Evolutionary conservation across 1,284 basidiomycete genomes (phyloP).

Genomic region (Naganishia albida): DNA sequence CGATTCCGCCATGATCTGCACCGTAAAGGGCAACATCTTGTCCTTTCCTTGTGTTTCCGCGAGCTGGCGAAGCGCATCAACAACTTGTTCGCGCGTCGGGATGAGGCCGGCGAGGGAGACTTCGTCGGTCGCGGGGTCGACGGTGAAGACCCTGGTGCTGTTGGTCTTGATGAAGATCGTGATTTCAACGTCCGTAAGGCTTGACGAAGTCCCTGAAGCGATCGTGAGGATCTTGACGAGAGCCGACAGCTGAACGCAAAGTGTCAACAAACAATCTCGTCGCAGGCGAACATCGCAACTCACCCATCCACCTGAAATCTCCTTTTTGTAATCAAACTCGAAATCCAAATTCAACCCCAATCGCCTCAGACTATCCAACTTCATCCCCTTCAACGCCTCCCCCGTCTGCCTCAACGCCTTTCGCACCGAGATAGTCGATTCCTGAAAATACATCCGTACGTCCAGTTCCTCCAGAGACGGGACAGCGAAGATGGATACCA

Average conservation of each 20-base stretch:
- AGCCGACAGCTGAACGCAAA: not conserved
- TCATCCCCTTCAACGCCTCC: not conserved
- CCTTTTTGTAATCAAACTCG: not conserved
- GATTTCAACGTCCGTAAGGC: not conserved
- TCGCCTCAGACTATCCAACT: not conserved
- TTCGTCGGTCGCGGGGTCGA: not conserved
- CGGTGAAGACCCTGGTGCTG: not conserved
- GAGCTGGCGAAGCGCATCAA: slow-evolving; percentile 1
- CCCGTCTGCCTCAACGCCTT: not conserved
- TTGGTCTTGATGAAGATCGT: not conserved
- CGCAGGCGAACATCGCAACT: not conserved
- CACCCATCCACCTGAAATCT: slow-evolving; percentile 7
- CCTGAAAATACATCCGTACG: not conserved
- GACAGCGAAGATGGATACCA: not conserved
- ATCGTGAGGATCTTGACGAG: not conserved
- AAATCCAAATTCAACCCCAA: not conserved
- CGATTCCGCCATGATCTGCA: not conserved
- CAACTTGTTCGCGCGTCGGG: slow-evolving; percentile 1
- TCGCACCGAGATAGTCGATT: not conserved
- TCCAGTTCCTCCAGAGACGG: slow-evolving; percentile 2
- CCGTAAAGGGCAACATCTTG: slow-evolving; percentile 15
- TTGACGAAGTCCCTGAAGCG: not conserved
- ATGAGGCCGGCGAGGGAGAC: slow-evolving; percentile 7
- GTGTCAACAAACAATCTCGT: too few relatives aligned
- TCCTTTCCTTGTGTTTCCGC: not conserved